phyloP scores from a whole-genome alignment of 1,284 basidiomycete species.

The Cutaneotrichosporon sp. region DNA sequence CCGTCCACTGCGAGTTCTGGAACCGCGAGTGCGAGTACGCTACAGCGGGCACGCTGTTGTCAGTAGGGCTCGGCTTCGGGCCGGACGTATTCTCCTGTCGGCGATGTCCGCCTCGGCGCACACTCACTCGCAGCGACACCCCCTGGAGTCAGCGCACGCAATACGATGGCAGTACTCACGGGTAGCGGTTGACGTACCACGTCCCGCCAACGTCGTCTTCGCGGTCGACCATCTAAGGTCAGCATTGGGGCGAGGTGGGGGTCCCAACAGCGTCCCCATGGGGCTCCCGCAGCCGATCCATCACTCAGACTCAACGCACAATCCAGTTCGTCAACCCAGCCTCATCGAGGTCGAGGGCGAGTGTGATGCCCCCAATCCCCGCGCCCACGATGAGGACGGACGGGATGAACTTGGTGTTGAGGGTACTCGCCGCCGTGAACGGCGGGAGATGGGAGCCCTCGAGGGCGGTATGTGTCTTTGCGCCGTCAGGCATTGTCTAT shows the following conservation, averaged over 20 bases:
- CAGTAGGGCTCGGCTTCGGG: no score
- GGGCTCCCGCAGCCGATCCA: no score
- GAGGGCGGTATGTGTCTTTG: no score
- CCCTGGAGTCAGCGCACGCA: slow-evolving; percentile 8
- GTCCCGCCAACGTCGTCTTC: slow-evolving; percentile 30
- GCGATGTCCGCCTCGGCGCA: no score
- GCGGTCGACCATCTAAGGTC: slow-evolving; percentile 26
- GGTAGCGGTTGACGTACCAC: slow-evolving; percentile 25
- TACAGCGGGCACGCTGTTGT: slow-evolving; percentile 17
- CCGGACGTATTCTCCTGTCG: no score
- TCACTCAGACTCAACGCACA: not conserved
- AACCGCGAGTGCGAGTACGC: slow-evolving; percentile 17
- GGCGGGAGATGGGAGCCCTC: not conserved
- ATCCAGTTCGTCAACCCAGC: slow-evolving; percentile 15
- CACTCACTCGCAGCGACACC: slow-evolving; percentile 39
- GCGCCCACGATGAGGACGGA: slow-evolving; percentile 12
- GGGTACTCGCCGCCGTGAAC: not conserved
- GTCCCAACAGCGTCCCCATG: no score
- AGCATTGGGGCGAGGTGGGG: no score
- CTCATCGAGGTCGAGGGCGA: slow-evolving; percentile 9
- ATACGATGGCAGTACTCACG: slow-evolving; percentile 10
- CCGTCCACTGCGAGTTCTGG: slow-evolving; percentile 17
- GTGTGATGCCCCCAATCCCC: slow-evolving; percentile 7
- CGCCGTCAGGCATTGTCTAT: not conserved
- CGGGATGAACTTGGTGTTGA: slow-evolving; percentile 5